phyloP scores from a whole-genome alignment of 805 yeast genomes.

The Yarrowia sp. region DNA sequence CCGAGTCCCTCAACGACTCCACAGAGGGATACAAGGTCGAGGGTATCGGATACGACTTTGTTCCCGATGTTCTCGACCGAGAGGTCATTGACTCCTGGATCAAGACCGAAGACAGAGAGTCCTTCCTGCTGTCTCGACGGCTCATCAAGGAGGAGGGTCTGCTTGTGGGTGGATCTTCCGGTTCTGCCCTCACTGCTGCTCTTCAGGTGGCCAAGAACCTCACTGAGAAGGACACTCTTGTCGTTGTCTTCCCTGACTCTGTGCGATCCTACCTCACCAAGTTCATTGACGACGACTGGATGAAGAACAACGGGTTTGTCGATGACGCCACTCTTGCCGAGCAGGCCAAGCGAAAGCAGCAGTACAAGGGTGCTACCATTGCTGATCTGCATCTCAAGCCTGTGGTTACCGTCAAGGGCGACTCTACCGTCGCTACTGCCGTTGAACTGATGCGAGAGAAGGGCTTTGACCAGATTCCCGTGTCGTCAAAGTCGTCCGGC shows the following conservation, averaged over 20 bases:
- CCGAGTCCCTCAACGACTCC: conserved; percentile 62
- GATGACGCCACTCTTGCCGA: conserved; percentile 49
- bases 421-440: conserved; percentile 61
- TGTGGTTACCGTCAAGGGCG: conserved; percentile 66
- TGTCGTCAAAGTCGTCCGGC: conserved; percentile 52
- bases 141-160: conserved; percentile 82
- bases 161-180: conserved; percentile 86
- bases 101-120: conserved; percentile 79
- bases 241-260: conserved; percentile 81
- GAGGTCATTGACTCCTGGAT: conserved; percentile 70
- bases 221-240: conserved; percentile 70
- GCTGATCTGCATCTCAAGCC: conserved; percentile 72
- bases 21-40: conserved; percentile 71
- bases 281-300: conserved; percentile 90
- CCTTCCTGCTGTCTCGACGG: conserved; percentile 77
- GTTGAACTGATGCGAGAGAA: conserved; percentile 67
- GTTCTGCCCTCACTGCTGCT: conserved; percentile 78
- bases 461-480: conserved; percentile 85
- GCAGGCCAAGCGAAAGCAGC: conserved; percentile 40
- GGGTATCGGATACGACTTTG: conserved; percentile 87
- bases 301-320: conserved; percentile 72
- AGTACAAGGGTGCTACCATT: conserved; percentile 57
- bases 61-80: conserved; percentile 77
- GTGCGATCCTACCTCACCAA: conserved; percentile 83
- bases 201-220: conserved; percentile 64